These are phyloP conservation scores for Echria macrotheca DNA, from an alignment of 495 filamentous ascomycete genomes.

Conservation along the genomic window DNA sequence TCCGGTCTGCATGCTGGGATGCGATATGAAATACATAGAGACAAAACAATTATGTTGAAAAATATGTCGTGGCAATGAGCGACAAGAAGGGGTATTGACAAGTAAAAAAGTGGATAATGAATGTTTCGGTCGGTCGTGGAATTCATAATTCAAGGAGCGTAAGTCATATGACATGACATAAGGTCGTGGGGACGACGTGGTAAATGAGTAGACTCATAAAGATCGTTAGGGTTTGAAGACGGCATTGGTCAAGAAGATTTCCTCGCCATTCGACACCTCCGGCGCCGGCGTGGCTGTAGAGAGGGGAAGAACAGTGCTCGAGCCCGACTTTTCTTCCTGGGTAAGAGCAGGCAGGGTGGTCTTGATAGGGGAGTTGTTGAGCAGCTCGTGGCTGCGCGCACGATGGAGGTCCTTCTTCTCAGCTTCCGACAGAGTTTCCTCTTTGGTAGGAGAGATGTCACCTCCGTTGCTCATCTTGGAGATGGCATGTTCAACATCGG, in stretches of 20 bases:
- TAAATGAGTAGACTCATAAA: background rate
- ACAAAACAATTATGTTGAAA: background rate
- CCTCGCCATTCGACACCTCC: constrained; percentile 11
- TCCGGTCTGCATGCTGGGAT: constrained; percentile 2
- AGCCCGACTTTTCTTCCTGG: constrained; percentile 21
- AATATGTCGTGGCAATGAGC: constrained; percentile 3
- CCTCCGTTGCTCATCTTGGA: constrained; percentile 41
- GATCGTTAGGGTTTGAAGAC: constrained; percentile 31
- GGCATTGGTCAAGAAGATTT: constrained; percentile 40
- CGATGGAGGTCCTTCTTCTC: constrained; percentile 30
- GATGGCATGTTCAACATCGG: constrained; percentile 57
- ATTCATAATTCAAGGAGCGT: constrained; percentile 10
- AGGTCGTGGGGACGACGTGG: background rate
- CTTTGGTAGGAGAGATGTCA: constrained; percentile 8
- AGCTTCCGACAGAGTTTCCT: constrained; percentile 19
- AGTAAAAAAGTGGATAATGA: constrained; percentile 6
- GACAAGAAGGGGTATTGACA: constrained; percentile 11
- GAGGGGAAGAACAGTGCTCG: constrained; percentile 17
- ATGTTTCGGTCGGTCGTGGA: constrained; percentile 9
- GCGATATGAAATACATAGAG: constrained; percentile 5
- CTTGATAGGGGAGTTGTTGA: constrained; percentile 22
- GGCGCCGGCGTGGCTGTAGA: background rate
- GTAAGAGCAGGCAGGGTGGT: constrained; percentile 14
- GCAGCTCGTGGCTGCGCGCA: constrained; percentile 35
- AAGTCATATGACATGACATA: constrained; percentile 3